Evolutionary conservation across 176 grass and related monocot species (phyloP).

Genomic region (Musa acuminata): DNA sequence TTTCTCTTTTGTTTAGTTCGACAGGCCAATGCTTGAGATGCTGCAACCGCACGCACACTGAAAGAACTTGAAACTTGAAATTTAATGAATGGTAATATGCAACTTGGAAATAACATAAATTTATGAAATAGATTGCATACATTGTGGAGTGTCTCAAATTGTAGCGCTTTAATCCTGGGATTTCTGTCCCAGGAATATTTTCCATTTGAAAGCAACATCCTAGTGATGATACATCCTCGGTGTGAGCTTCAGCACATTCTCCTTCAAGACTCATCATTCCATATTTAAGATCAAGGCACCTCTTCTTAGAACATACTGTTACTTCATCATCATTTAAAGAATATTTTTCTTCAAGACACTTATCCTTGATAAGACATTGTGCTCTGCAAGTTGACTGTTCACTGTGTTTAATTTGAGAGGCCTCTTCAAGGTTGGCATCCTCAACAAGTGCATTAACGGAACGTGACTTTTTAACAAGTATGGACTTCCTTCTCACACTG

Average conservation of each 20-base stretch:
- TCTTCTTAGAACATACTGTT: neutral
- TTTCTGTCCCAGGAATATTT: neutral
- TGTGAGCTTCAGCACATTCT: neutral
- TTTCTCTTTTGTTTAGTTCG: neutral
- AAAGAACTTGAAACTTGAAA: neutral
- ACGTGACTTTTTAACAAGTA: constrained; percentile 4
- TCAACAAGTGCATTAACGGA: constrained; percentile 10
- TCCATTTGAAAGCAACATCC: neutral
- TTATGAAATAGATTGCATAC: constrained; percentile 3
- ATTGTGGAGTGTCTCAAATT: constrained; percentile 4
- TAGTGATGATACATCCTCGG: neutral
- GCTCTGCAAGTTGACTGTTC: neutral
- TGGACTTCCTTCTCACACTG: neutral
- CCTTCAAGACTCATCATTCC: neutral
- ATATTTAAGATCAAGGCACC: neutral
- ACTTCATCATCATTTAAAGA: neutral
- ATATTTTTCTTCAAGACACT: neutral
- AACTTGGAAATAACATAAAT: neutral
- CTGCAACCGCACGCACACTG: neutral
- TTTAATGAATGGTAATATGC: neutral
- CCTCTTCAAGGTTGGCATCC: neutral
- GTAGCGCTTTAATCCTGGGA: constrained; percentile 7
- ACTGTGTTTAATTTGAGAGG: neutral
- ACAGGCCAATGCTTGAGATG: too few relatives aligned
- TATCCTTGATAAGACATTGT: neutral